phyloP scores from a whole-genome alignment of 306 rosid species.

The Vigna nakashimae region DNA sequence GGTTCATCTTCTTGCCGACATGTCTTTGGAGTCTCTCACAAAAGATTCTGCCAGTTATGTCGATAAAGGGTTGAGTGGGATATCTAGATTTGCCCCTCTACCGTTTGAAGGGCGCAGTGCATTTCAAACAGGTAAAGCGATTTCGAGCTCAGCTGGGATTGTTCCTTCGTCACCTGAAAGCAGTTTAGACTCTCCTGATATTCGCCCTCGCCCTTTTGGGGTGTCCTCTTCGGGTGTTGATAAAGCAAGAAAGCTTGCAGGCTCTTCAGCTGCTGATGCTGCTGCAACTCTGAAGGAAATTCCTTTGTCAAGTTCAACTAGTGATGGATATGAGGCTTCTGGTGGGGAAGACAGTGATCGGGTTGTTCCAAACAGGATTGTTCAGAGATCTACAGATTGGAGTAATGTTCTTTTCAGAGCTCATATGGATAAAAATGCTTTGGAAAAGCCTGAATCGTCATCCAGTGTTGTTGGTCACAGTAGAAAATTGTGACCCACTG shows the following conservation, averaged over 20 bases:
- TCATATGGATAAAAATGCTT: conserved; percentile 65
- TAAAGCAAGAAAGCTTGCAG: conserved; percentile 65
- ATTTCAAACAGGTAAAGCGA: conserved; percentile 69
- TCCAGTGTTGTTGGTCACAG: conserved; percentile 52
- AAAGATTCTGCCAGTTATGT: conserved; percentile 54
- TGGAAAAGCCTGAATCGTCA: conserved; percentile 51
- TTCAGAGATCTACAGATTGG: conserved; percentile 75
- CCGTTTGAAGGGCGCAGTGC: conserved; percentile 81
- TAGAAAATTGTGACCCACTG: conserved; percentile 61
- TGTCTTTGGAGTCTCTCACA: conserved; percentile 62
- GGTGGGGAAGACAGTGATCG: conserved; percentile 97
- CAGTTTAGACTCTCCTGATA: conserved; percentile 91
- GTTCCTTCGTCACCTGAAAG: conserved; percentile 89
- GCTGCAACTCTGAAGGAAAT: conserved; percentile 61
- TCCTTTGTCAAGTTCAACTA: conserved; percentile 86
- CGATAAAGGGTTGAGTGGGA: conserved; percentile 56
- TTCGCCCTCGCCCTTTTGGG: conserved; percentile 85
- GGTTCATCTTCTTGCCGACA: conserved; percentile 74
- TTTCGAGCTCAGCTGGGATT: conserved; percentile 67
- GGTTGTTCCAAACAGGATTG: conserved; percentile 77
- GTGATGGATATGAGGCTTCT: conserved; percentile 98
- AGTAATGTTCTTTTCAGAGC: conserved; percentile 65
- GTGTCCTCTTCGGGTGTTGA: conserved; percentile 74
- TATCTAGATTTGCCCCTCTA: conserved; percentile 76
- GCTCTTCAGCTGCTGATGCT: conserved; percentile 55